phyloP scores from a whole-genome alignment of 1,284 basidiomycete genomes.

The Puccinia polysora region DNA sequence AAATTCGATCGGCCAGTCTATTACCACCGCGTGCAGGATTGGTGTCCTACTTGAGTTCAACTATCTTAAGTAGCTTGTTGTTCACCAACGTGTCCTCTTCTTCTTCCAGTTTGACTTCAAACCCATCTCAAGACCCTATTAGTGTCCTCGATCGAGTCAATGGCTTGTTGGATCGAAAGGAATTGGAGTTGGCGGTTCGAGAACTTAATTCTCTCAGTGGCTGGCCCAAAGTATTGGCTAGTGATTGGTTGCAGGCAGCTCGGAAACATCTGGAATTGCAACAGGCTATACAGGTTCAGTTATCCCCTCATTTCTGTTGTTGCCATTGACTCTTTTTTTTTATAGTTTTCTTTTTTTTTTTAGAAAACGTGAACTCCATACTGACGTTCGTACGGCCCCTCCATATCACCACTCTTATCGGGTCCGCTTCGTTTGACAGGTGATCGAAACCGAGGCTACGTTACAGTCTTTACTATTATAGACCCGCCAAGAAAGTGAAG shows the following conservation, averaged over 20 bases:
- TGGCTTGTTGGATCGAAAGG: slow-evolving; percentile 81
- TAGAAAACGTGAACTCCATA: no score
- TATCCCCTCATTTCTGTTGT: neutral
- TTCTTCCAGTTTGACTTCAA: slow-evolving; percentile 52
- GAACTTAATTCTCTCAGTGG: slow-evolving; percentile 83
- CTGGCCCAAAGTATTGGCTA: slow-evolving; percentile 73
- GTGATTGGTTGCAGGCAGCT: slow-evolving; percentile 89
- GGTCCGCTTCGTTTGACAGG: no score
- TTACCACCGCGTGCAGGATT: slow-evolving; percentile 87
- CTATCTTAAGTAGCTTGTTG: slow-evolving; percentile 68
- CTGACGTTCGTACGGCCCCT: no score
- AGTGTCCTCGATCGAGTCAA: slow-evolving; percentile 85
- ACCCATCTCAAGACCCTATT: slow-evolving; percentile 76
- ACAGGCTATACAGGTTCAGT: slow-evolving; percentile 75
- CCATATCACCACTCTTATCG: no score
- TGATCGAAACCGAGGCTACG: no score
- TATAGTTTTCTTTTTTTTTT: neutral
- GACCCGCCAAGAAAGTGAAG: no score
- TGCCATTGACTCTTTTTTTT: neutral
- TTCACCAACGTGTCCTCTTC: slow-evolving; percentile 60
- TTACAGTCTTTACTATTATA: no score
- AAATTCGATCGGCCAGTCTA: slow-evolving; percentile 78
- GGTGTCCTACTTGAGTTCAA: slow-evolving; percentile 77
- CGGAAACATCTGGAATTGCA: slow-evolving; percentile 82
- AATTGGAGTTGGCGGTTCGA: slow-evolving; percentile 81